These are phyloP conservation scores for Hydnomerulius pinastri DNA, from an alignment of 768 basidiomycete genomes.

Conservation along the genomic window DNA sequence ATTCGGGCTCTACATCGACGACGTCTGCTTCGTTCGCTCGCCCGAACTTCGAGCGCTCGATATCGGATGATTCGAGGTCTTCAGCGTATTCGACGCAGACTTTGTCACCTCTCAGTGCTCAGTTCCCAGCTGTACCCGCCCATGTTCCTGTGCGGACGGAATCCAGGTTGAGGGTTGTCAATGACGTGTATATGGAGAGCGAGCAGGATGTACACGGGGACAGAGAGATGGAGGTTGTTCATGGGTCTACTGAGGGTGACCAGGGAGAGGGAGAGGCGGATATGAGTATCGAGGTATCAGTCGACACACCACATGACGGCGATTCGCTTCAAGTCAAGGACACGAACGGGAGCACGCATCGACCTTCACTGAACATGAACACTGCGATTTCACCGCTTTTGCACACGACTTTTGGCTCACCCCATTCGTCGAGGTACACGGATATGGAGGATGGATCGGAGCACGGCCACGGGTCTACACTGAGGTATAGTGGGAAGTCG, in stretches of 20 bases:
- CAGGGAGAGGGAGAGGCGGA: not conserved
- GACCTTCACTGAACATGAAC: conserved; percentile 6
- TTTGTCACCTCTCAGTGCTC: conserved; percentile 25
- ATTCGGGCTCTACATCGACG: conserved; percentile 13
- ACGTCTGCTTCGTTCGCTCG: conserved; percentile 21
- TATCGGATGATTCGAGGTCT: conserved; percentile 23
- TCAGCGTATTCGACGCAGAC: conserved; percentile 15
- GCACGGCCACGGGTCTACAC: conserved; percentile 13
- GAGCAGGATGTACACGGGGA: conserved; percentile 18
- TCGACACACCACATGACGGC: conserved; percentile 12
- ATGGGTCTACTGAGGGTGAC: conserved; percentile 20
- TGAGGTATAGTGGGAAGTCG: conserved; percentile 12
- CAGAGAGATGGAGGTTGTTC: conserved; percentile 16
- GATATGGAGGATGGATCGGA: conserved; percentile 31
- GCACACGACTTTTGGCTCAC: conserved; percentile 45
- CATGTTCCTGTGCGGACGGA: conserved; percentile 33
- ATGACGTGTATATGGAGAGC: conserved; percentile 24
- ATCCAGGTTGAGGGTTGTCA: conserved; percentile 30
- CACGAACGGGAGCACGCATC: not conserved
- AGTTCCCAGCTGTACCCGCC: conserved; percentile 33
- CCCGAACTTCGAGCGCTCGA: conserved; percentile 20
- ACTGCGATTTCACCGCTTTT: conserved; percentile 36
- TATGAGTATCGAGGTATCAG: conserved; percentile 14
- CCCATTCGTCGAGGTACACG: conserved; percentile 33
- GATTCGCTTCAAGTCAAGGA: conserved; percentile 12